These are phyloP conservation scores for Pseudonectria buxi DNA, from an alignment of 2,329 filamentous ascomycete genomes.

Conservation along the genomic window DNA sequence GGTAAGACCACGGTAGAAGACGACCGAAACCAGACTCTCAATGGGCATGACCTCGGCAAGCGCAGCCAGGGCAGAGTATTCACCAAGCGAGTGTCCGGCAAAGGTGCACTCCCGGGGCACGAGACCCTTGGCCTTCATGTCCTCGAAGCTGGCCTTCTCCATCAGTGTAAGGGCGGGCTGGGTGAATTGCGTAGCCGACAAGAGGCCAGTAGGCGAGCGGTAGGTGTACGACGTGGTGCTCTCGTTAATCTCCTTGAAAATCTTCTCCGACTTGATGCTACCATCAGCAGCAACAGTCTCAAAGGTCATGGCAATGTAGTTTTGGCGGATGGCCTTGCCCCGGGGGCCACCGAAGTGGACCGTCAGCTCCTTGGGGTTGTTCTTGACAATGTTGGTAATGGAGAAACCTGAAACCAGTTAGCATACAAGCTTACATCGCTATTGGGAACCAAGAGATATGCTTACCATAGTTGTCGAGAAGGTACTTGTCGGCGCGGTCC, in stretches of 20 bases:
- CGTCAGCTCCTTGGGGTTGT: constrained; percentile 98
- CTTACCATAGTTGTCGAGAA: constrained; percentile 96
- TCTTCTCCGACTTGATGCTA: constrained; percentile 94
- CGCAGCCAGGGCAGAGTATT: constrained; percentile 94
- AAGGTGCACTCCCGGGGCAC: constrained; percentile 96
- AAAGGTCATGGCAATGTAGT: constrained; percentile 99
- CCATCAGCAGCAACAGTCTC: constrained; percentile 94
- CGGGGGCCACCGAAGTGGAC: constrained; percentile 96
- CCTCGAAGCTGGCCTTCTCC: constrained; percentile 99
- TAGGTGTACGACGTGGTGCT: constrained; percentile 95
- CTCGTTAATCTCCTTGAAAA: constrained; percentile 97
- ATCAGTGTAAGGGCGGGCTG: constrained; percentile 95
- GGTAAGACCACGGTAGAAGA: constrained; percentile 97
- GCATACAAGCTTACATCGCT: not conserved
- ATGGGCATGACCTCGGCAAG: constrained; percentile 99
- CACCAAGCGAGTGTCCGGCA: constrained; percentile 93
- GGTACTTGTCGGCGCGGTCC: constrained; percentile 96
- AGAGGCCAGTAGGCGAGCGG: constrained; percentile 83
- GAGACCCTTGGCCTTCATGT: constrained; percentile 95
- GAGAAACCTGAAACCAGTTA: constrained; percentile 61
- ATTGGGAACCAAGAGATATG: constrained; percentile 7
- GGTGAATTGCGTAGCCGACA: constrained; percentile 97
- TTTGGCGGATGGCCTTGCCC: constrained; percentile 94
- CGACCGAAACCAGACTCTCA: constrained; percentile 93
- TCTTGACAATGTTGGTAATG: constrained; percentile 98